phyloP scores from a whole-genome alignment of 768 basidiomycete genomes.

The Boletus rubescentipes region DNA sequence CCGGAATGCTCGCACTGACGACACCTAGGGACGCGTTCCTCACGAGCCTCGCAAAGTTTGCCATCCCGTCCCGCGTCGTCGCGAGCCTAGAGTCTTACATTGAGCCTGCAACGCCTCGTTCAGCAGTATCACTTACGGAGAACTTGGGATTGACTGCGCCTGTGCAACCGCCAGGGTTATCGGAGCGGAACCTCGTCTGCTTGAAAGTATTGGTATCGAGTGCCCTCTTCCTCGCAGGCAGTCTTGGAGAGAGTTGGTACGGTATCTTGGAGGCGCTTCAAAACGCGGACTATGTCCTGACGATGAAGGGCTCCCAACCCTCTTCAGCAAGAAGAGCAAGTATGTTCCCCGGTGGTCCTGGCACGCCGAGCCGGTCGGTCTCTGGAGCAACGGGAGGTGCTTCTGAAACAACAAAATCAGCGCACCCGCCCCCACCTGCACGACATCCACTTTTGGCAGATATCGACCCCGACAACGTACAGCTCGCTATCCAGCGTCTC shows the following conservation, averaged over 20 bases:
- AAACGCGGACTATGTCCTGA: slow-evolving; percentile 91
- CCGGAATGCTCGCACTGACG: slow-evolving; percentile 81
- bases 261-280: slow-evolving; percentile 87
- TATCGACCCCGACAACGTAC: slow-evolving; percentile 72
- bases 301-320: slow-evolving; percentile 49
- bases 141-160: slow-evolving; percentile 60
- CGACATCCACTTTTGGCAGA: slow-evolving; percentile 69
- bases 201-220: slow-evolving; percentile 78
- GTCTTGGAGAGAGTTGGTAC: slow-evolving; percentile 91
- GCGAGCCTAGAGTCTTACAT: slow-evolving; percentile 68
- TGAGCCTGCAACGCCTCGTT: slow-evolving; percentile 59
- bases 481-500: slow-evolving; percentile 71
- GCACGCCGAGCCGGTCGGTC: slow-evolving; percentile 38
- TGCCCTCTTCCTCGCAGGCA: slow-evolving; percentile 79
- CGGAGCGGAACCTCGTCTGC: slow-evolving; percentile 89
- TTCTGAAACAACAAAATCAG: slow-evolving; percentile 18
- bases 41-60: slow-evolving; percentile 83
- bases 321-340: slow-evolving; percentile 34
- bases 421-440: slow-evolving; percentile 23
- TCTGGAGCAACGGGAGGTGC: slow-evolving; percentile 29
- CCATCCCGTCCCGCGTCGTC: slow-evolving; percentile 89
- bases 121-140: slow-evolving; percentile 59
- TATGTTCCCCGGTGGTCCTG: slow-evolving; percentile 32
- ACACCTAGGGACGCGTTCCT: slow-evolving; percentile 95
- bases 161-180: slow-evolving; percentile 67